These are phyloP conservation scores for Apiospora saccharicola DNA, from an alignment of 2,329 filamentous ascomycete genomes.

Conservation along the genomic window DNA sequence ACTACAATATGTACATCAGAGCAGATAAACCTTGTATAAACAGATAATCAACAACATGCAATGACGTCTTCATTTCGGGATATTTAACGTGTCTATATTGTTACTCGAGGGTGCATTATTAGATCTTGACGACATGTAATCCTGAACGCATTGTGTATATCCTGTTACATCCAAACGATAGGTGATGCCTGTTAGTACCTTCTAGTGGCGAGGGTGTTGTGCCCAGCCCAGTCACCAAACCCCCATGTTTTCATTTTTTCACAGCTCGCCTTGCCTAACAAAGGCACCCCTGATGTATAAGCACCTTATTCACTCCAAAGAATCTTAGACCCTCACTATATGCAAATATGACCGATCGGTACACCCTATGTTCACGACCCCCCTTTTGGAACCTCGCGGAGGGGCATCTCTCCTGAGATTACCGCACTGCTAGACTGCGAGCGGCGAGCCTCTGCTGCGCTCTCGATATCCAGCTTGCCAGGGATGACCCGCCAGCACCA, in stretches of 20 bases:
- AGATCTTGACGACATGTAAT: background rate
- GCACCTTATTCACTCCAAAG: background rate
- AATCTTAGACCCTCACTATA: background rate
- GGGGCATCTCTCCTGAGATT: background rate
- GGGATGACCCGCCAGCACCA: constrained; percentile 86
- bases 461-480: constrained; percentile 52
- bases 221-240: background rate
- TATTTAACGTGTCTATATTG: constrained; percentile 12
- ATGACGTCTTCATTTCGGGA: background rate
- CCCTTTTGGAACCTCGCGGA: background rate
- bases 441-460: constrained; percentile 5
- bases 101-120: constrained; percentile 20
- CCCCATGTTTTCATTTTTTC: background rate
- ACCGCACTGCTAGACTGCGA: background rate
- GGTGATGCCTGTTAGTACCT: background rate
- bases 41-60: constrained; percentile 8
- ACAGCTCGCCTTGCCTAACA: background rate
- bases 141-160: background rate
- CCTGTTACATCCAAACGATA: background rate
- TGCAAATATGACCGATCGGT: background rate
- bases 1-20: constrained; percentile 20
- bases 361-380: background rate
- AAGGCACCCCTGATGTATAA: background rate
- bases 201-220: background rate
- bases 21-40: constrained; percentile 22